Conservation (phyloP, 208 protist genomes). For the Trypanosoma cruzi region DNA sequence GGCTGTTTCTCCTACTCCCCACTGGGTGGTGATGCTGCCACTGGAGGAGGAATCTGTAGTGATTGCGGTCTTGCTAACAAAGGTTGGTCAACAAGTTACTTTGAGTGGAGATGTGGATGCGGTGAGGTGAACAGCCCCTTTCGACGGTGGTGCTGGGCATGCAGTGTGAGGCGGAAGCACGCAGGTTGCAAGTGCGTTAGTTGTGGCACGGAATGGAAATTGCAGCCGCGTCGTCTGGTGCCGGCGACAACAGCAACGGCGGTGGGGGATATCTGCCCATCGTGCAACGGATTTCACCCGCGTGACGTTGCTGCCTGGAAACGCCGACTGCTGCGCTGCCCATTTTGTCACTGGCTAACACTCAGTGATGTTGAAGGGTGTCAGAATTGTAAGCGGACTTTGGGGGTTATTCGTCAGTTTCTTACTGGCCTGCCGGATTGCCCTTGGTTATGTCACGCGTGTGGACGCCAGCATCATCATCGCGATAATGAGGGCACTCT, state of each 20-base stretch:
- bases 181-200: conserved; percentile 22
- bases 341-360: conserved; percentile 22
- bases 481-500: conserved; percentile 39
- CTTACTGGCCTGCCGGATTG: conserved; percentile 36
- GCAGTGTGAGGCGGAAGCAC: conserved; percentile 30
- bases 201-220: conserved; percentile 16
- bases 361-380: not conserved
- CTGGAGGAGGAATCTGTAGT: not conserved
- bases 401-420: conserved; percentile 19
- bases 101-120: conserved; percentile 77
- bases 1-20: conserved; percentile 22
- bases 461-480: conserved; percentile 34
- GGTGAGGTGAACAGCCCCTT: conserved; percentile 46
- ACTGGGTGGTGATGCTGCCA: not conserved
- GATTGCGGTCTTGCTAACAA: conserved; percentile 15
- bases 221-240: conserved; percentile 14
- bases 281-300: conserved; percentile 43
- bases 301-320: conserved; percentile 33
- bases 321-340: conserved; percentile 22
- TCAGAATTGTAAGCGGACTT: conserved; percentile 9
- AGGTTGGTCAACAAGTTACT: conserved; percentile 35
- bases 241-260: too few species aligned
- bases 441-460: conserved; percentile 31
- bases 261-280: conserved; percentile 14
- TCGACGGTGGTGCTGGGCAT: conserved; percentile 53